Base-by-base conservation (phyloP, 164 flowering plant genomes). In the Malania oleifera region DNA sequence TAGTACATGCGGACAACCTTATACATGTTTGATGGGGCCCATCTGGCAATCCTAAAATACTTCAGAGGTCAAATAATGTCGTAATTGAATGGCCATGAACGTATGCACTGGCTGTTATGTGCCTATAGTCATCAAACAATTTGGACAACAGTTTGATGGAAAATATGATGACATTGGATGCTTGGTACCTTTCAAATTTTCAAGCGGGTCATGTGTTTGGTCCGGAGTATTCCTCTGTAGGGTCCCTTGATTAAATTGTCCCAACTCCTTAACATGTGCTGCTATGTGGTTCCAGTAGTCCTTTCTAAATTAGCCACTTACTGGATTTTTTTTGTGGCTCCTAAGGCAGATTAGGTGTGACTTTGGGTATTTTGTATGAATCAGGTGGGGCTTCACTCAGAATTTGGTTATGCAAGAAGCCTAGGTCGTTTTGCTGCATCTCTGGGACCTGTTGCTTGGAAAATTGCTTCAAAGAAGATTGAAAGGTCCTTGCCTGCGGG, bases 371-470 rank as follows among this genome's bases (percentile, higher is more conserved):
- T 49, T 52, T 52, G 27, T 4, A 22, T 66, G 70, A 50, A 52
- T 61, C 75, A 76, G 79, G 79, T 79, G 0, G 81, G 77, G 20
- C 66, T 74, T 54, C 70, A 57, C 22, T 19, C 74, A 7, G 78
- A 73, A 52, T 55, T 71, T 62, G 70, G 76, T 48, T 79, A 71
- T 65, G 78, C 78, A 15, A 66, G 83, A 61, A 79, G 83, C 63
- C 73, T 79, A 1, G 73, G 75, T 46, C 76, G 69, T 18, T 76
- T 76, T 70, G 73, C 78, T 57, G 78, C 80, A 31, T 57, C 45
- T 47, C 62, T 76, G 56, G 80, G 83, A 46, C 73, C 78, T 29
- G 44, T 57, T 38, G 78, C 68, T 5, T 79, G 83, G 83, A 69
- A 59, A 60, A 60, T 74, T 45, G 78, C 75, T 61, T 64, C 80